These are phyloP conservation scores for Colletotrichum sp. DNA, from an alignment of 2,329 filamentous ascomycete genomes.

Conservation along the genomic window DNA sequence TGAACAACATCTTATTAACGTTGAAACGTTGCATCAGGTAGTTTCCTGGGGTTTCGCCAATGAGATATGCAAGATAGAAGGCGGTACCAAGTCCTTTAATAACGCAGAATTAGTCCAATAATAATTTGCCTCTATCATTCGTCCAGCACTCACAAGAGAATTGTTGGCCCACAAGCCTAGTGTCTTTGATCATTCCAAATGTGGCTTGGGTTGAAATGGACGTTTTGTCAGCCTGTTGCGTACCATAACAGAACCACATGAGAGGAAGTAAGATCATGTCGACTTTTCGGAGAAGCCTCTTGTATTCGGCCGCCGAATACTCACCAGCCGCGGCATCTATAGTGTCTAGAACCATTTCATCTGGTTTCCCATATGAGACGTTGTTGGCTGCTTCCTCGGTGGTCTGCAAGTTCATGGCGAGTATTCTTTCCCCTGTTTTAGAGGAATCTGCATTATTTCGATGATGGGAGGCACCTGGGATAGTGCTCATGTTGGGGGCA, in stretches of 20 bases:
- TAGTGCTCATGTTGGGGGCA: too few species aligned
- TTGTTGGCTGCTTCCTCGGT: too few species aligned
- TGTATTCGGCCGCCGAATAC: background rate
- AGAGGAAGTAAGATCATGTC: background rate
- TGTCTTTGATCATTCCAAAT: background rate
- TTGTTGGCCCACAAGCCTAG: background rate
- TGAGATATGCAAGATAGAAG: background rate
- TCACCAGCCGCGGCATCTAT: background rate
- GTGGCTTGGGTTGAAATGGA: background rate
- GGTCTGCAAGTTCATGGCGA: too few species aligned
- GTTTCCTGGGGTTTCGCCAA: background rate
- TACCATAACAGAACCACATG: background rate
- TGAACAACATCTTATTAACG: background rate
- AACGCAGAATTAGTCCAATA: too few species aligned
- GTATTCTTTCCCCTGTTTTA: too few species aligned
- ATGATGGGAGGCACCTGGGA: too few species aligned
- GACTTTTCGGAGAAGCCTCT: background rate
- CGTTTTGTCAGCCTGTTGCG: background rate
- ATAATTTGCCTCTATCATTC: too few species aligned
- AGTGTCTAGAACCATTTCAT: background rate
- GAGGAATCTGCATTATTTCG: fast-evolving
- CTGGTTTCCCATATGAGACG: background rate
- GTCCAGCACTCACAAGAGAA: background rate
- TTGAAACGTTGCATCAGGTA: background rate
- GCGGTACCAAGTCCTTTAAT: background rate